phyloP scores from a whole-genome alignment of 2,329 filamentous ascomycete genomes.

The Hymenoscyphus fructigenus region DNA sequence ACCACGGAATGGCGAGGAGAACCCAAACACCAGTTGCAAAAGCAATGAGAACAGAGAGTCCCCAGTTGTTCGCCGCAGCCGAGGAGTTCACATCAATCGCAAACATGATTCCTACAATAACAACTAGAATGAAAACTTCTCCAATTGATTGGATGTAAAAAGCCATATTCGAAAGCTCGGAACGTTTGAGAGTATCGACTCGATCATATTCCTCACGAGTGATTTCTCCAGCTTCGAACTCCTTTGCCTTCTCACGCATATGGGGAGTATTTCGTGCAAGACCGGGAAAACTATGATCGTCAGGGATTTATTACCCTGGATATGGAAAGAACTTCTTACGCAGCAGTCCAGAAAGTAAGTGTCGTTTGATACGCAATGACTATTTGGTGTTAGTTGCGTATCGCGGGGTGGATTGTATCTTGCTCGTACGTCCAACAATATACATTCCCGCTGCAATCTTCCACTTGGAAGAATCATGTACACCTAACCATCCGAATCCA shows the following conservation, averaged over 20 bases:
- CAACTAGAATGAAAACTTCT: constrained; percentile 62
- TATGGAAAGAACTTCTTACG: constrained; percentile 37
- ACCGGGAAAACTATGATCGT: constrained; percentile 48
- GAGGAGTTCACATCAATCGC: constrained; percentile 59
- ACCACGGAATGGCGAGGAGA: constrained; percentile 64
- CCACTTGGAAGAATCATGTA: constrained; percentile 61
- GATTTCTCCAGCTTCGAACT: constrained; percentile 52
- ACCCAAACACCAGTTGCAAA: constrained; percentile 66
- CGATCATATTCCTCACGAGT: constrained; percentile 59
- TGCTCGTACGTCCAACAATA: constrained; percentile 51
- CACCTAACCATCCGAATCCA: constrained; percentile 67
- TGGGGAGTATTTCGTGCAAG: constrained; percentile 54
- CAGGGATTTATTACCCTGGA: too few species aligned
- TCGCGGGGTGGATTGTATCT: background rate
- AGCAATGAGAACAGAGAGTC: constrained; percentile 62
- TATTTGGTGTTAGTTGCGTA: constrained; percentile 8
- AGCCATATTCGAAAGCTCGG: constrained; percentile 60
- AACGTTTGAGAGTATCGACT: constrained; percentile 61
- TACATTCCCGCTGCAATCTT: constrained; percentile 60
- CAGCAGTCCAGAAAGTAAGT: constrained; percentile 68
- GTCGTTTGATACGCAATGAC: constrained; percentile 64
- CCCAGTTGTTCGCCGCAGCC: constrained; percentile 63
- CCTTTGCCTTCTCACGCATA: constrained; percentile 49
- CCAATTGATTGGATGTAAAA: constrained; percentile 64
- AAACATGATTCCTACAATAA: constrained; percentile 65